Evolutionary conservation across 768 basidiomycete genomes (phyloP), one percentile per base, ranked within the genome.

Genomic region (Cubamyces lactineus): DNA sequence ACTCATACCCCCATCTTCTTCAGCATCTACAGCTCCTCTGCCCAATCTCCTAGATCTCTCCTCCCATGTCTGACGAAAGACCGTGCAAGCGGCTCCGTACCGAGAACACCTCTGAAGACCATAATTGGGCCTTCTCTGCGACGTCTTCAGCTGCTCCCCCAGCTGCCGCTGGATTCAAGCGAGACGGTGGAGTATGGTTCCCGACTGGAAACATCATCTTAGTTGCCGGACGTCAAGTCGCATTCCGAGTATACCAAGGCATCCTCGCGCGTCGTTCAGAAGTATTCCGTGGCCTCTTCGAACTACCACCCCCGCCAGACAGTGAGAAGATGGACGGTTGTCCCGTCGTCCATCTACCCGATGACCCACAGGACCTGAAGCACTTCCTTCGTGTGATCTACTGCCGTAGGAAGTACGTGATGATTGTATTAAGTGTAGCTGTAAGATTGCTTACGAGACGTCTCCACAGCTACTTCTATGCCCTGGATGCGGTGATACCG

Each of bases 131-230:
- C 42, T 43, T n/a, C 1, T 1, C 17, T 21, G 4, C 16, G 42
- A 5, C 42, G 42, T 12, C 42, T 16, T 6, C 42, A 17, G 2
- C 5, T 43, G 1, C 42, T 16, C 7, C 42, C 19, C 17, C 16
- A 2, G 16, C 5, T 6, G 4, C 42, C 5, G 19, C 11, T 43
- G 11, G n/a, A 16, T 17, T 43, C 1, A 40, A 49, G 56, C 47
- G 47, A 12, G 46, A 61, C 5, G 61, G 57, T 3, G 40, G 51
- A 13, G 11, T 66, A 68, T 91, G 87, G 87, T 90, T 91, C 68
- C 62, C 74, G 0, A 88, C 89, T 65, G 89, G 89, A 12, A 91
- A 89, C 67, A 75, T 89, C 48, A 75, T 89, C 51, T 78, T 91
- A 52, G 72, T 88, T 48, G 80, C 86, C 2, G 21, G 19, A 5